Conservation (phyloP, 1,284 basidiomycete species). For the Moesziomyces parantarcticus region DNA sequence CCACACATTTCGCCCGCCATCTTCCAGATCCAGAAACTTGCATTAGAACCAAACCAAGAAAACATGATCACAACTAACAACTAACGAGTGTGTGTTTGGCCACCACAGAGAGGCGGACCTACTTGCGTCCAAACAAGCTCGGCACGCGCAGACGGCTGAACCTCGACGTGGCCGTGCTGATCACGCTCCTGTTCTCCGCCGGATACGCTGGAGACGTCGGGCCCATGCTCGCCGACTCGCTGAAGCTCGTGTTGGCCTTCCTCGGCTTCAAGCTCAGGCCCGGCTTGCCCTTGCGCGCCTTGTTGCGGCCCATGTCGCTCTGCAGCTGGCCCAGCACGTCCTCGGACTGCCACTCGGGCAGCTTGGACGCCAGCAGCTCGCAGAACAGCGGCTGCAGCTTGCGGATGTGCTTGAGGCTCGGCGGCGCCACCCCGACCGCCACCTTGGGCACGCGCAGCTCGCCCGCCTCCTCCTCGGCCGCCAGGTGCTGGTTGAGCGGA, state of each 20-base stretch:
- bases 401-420: conserved; percentile 51
- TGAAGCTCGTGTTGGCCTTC: conserved; percentile 24
- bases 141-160: conserved; percentile 21
- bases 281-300: conserved; percentile 1
- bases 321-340: conserved; percentile 39
- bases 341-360: conserved; percentile 61
- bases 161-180: conserved; percentile 20
- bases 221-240: conserved; percentile 18
- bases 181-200: conserved; percentile 31
- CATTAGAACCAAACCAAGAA: no score
- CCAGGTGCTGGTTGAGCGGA: conserved; percentile 54
- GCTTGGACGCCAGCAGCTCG: conserved; percentile 53
- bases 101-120: neutral
- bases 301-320: conserved; percentile 4
- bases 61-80: neutral
- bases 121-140: conserved; percentile 35
- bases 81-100: neutral
- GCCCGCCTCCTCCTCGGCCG: conserved; percentile 22
- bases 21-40: neutral
- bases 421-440: conserved; percentile 21
- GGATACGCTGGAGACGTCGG: conserved; percentile 14
- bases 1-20: no score
- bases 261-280: conserved; percentile 21
- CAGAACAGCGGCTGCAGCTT: conserved; percentile 56
- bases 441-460: conserved; percentile 24